Conservation (phyloP, 116 monocot genomes). For the Thalassia testudinum region DNA sequence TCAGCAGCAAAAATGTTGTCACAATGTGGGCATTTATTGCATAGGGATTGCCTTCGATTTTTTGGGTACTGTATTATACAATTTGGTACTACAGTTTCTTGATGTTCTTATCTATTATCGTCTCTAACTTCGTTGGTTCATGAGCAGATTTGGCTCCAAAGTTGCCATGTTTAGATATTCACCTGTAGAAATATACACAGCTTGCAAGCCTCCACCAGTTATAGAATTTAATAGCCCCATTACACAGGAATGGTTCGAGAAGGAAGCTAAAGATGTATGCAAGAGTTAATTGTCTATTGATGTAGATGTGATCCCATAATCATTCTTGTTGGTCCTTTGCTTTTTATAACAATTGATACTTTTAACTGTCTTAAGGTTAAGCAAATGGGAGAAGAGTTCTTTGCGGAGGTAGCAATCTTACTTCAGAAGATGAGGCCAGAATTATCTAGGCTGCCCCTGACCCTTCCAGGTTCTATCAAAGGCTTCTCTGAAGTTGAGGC, state of each 20-base stretch:
- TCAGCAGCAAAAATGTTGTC: slow-evolving; percentile 53
- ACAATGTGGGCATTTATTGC: slow-evolving; percentile 73
- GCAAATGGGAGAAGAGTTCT: slow-evolving; percentile 30
- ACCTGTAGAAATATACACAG: slow-evolving; percentile 50
- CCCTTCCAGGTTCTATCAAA: slow-evolving; percentile 17
- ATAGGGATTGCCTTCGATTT: slow-evolving; percentile 78
- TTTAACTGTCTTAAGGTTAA: slow-evolving; percentile 32
- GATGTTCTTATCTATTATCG: neutral
- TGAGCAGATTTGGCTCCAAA: slow-evolving; percentile 51
- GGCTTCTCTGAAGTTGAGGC: slow-evolving; percentile 43
- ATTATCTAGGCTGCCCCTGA: slow-evolving; percentile 3
- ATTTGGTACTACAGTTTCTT: neutral
- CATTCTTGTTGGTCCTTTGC: too few species aligned
- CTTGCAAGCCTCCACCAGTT: slow-evolving; percentile 45
- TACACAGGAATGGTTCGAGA: slow-evolving; percentile 45
- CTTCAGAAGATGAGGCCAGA: slow-evolving; percentile 35
- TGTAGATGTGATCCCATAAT: too few species aligned
- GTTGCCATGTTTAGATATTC: slow-evolving; percentile 86
- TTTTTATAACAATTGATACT: too few species aligned
- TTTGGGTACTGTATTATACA: slow-evolving; percentile 51
- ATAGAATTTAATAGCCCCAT: slow-evolving; percentile 41
- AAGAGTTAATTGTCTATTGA: neutral
- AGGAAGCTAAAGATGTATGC: slow-evolving; percentile 58
- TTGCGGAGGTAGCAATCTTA: slow-evolving; percentile 32
- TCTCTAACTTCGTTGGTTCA: neutral